Conservation (phyloP, 2,329 filamentous ascomycete species). For the Colletotrichum karsti region DNA sequence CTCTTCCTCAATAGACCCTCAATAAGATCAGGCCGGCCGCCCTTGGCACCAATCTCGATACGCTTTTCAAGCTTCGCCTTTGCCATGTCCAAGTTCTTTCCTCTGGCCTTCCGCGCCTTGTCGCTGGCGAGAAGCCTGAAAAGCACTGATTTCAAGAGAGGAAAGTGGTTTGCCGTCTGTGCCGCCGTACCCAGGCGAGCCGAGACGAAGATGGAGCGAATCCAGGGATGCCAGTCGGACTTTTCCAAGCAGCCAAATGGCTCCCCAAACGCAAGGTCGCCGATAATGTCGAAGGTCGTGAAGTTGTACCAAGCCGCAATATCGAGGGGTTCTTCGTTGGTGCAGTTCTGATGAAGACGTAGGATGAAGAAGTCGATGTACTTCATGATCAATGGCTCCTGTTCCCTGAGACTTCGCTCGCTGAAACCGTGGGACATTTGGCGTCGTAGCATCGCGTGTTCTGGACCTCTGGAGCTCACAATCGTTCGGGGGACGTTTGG, state of each 20-base stretch:
- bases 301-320: constrained; percentile 24
- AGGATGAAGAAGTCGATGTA: constrained; percentile 28
- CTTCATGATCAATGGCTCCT: constrained; percentile 36
- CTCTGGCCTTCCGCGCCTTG: background rate
- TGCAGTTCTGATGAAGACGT: constrained; percentile 24
- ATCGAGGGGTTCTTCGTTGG: constrained; percentile 2
- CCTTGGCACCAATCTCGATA: constrained; percentile 17
- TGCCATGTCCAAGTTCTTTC: background rate
- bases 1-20: constrained; percentile 27
- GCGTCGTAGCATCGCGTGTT: constrained; percentile 32
- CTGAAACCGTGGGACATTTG: constrained; percentile 39
- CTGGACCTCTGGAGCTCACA: constrained; percentile 20
- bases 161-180: background rate
- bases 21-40: constrained; percentile 30
- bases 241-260: constrained; percentile 28
- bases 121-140: background rate
- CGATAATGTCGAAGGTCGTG: constrained; percentile 36
- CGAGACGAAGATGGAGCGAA: background rate
- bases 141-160: background rate
- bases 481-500: background rate
- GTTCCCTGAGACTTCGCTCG: constrained; percentile 37
- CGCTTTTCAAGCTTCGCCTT: constrained; percentile 16
- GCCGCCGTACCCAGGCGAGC: background rate
- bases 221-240: constrained; percentile 25
- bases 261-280: constrained; percentile 31